Base-by-base conservation (phyloP, 73 alveolate species). In the Stentor coeruleus region DNA sequence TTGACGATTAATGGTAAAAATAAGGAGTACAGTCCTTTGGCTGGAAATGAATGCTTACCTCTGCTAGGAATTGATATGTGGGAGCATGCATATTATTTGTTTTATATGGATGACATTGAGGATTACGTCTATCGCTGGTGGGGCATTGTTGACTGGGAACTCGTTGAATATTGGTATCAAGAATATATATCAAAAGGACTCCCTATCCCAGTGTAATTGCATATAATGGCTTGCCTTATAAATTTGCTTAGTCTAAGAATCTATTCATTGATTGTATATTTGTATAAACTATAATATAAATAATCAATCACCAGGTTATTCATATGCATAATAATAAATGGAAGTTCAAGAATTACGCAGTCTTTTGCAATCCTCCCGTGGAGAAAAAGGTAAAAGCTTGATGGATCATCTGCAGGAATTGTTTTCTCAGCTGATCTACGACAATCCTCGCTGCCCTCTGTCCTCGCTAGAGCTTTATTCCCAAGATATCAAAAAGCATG, bases 131-230 rank as follows among this genome's bases (percentile, higher is more conserved):
- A 66, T 37, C 39, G 14, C 33, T 66, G 79, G 79, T 66, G 79
- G 79, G 15, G n/a, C 15, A 33, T 66, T 31, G 37, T 66, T 66
- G 79, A 66, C 39, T 66, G 79, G 79, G 79, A 66, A 66, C 36
- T 66, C 20, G 79, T 66, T 66, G 79, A 66, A 40, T 66, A 66
- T 40, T 66, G 79, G 79, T 66, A 66, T 66, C 49, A 66, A 66
- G n/a, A 66, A 33, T 66, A 26, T 2, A 40, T 31, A 1, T 20
- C n/a, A 1, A 20, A 66, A 40, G 33, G 37, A 66, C n/a, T 40
- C 2, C 79, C 79, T 20, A 40, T 66, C 2, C 79, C 79, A 28
- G 79, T 66, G 26, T 66, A 66, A n/a, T n/a, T n/a, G n/a, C n/a
- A n/a, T n/a, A n/a, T n/a, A n/a, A n/a, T n/a, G n/a, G n/a, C n/a